Base-by-base conservation (phyloP, 2,329 filamentous ascomycete species). In the Westerdykella sp. region DNA sequence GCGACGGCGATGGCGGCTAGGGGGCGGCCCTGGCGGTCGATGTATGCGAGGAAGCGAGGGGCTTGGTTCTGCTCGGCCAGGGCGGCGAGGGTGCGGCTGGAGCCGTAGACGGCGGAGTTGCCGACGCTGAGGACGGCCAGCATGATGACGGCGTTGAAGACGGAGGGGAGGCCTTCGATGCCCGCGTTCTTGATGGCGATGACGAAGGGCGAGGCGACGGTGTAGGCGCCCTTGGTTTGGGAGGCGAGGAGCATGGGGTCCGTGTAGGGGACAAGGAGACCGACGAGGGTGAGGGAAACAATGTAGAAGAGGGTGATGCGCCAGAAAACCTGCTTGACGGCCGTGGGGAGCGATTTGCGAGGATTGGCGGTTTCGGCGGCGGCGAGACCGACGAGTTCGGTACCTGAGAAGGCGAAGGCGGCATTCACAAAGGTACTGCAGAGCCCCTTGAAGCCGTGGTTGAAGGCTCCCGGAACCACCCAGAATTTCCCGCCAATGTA, bases 91-190 rank as follows among this genome's bases (percentile, higher is more conserved):
- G 90, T 96, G 56, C 91, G 83, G 1, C 87, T 94, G 18, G 87
- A 91, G 30, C 89, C 91, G 58, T 95, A 97, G 46, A 96, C 84
- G 48, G 89, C 83, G 6, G 87, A 91, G 68, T 95, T 96, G 45
- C 89, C 89, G 46, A 96, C 90, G 1, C 87, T 94, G 16, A 96
- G 72, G 16, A 95, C 89, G 15, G 90, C 85, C 49, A 95, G 81
- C 60, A 96, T 81, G 63, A 96, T 95, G 47, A 96, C 88, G n/a
- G 81, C 82, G 67, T 97, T 96, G 85, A 96, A 94, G 42, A 96
- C 78, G 0, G 85, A 90, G 2, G 88, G 87, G 2, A 96, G 77
- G 2, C 84, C 83, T 34, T 79, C 70, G 56, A 96, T 94, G 7
- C 87, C 84, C 1, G 89, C 88, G 49, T 89, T 84, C 53, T 85